phyloP scores from a whole-genome alignment of 257 asterid species.

The Euphrasia confusa region DNA sequence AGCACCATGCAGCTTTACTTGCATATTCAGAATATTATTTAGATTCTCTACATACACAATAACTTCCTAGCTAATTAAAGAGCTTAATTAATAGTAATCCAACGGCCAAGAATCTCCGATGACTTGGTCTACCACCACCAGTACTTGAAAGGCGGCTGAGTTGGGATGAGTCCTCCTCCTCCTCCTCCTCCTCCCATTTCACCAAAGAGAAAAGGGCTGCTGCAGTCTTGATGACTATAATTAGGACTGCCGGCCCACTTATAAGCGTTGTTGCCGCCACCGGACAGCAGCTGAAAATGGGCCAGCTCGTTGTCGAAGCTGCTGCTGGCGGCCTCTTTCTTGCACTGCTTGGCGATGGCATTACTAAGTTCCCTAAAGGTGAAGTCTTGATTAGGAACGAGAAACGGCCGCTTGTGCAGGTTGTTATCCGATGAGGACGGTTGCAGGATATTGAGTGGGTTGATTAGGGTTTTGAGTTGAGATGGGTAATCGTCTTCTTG shows the following conservation, averaged over 20 bases:
- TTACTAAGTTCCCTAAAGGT: conserved; percentile 36
- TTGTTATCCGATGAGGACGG: neutral
- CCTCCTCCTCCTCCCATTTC: conserved; percentile 24
- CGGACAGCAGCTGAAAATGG: conserved; percentile 27
- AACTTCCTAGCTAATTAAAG: conserved; percentile 3
- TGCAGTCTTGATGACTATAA: conserved; percentile 3
- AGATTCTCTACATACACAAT: conserved; percentile 30
- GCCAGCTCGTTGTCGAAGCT: neutral
- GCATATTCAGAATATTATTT: conserved; percentile 27
- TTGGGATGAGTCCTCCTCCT: conserved; percentile 35
- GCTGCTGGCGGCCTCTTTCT: conserved; percentile 28
- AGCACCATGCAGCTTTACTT: conserved; percentile 8
- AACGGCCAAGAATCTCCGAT: conserved; percentile 31
- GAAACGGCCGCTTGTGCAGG: neutral
- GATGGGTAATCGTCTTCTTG: conserved; percentile 20
- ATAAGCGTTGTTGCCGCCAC: conserved; percentile 15
- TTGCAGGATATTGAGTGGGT: conserved; percentile 20
- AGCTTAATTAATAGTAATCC: conserved; percentile 12
- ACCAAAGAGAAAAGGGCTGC: conserved; percentile 26
- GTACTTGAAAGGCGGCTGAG: conserved; percentile 41
- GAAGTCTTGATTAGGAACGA: conserved; percentile 25
- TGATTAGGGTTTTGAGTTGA: conserved; percentile 38
- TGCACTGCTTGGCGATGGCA: conserved; percentile 38
- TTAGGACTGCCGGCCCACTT: conserved; percentile 18
- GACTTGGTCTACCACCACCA: too few relatives aligned